Base-by-base conservation (phyloP, 2,329 filamentous ascomycete genomes). In the Arthrobotrys conoides region DNA sequence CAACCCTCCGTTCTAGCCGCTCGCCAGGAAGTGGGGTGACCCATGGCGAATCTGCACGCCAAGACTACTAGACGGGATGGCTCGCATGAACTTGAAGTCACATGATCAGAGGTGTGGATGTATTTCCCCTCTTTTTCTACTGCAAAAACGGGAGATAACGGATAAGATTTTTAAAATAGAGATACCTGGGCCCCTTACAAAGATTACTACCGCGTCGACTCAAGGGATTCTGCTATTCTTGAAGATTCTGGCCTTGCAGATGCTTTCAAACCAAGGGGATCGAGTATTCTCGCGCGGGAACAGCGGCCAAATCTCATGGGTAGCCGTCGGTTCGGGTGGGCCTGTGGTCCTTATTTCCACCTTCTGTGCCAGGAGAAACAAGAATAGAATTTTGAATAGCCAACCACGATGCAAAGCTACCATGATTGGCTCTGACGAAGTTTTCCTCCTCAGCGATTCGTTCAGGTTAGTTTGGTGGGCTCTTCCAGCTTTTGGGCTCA, bases 51-150 rank as follows among this genome's bases (percentile, higher is more conserved):
- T 57, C 27, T 78, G 68, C 63, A 68, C 41, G 75, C 75, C 75
- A 78, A 78, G 75, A 22, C 75, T 38, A 72, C 68, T 78, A 78
- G 68, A 57, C 75, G 75, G 75, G 75, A 78, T 78, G 75, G 68
- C 75, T 78, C 75, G 75, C 75, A 78, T 78, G 75, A 78, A 72
- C 44, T 68, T 72, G 67, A 78, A 67, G 75, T 78, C 75, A 78
- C 75, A 78, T 78, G 75, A 78, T n/a, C 55, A 20, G 3, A 46
- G 36, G 75, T 72, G 68, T 71, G 68, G 75, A 64, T 68, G 22
- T 41, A 27, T 20, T 77, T 77, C 67, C 59, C 67, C 75, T 69
- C 68, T 68, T 67, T 59, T 27, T 3, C 44, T 30, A 24, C 36
- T 18, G 63, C 30, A n/a, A 71, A 72, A 68, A 33, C 44, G 53